phyloP scores from a whole-genome alignment of 1,284 basidiomycete species.

The Polyporus tsugae region DNA sequence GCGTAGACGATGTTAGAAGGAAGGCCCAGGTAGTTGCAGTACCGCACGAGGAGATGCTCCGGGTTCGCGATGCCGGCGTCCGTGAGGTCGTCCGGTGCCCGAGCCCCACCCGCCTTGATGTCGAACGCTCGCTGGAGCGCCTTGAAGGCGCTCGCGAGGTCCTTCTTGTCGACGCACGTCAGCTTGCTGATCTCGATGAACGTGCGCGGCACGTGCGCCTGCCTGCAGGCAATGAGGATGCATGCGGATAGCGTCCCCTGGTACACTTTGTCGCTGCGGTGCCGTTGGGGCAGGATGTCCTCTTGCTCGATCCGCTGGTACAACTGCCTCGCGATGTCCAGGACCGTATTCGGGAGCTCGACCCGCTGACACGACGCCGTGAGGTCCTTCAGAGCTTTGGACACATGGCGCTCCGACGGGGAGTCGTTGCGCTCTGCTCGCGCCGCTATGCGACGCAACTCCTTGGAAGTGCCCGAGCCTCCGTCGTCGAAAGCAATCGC shows the following conservation, averaged over 20 bases:
- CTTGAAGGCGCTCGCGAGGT: neutral
- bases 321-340: neutral
- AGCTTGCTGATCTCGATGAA: neutral
- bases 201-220: neutral
- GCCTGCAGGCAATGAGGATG: slow-evolving; percentile 4
- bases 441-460: neutral
- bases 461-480: neutral
- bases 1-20: neutral
- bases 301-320: slow-evolving; percentile 1
- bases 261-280: too few relatives aligned
- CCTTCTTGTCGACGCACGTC: neutral
- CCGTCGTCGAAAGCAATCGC: neutral
- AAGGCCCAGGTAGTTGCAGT: slow-evolving; percentile 2
- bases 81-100: neutral
- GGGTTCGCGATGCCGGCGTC: neutral
- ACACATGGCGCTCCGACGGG: neutral
- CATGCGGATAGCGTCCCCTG: neutral
- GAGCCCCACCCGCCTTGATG: neutral
- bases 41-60: slow-evolving; percentile 6
- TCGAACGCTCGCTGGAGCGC: neutral
- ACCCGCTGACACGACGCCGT: neutral
- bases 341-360: neutral
- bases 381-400: neutral
- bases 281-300: neutral
- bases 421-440: neutral